A percentile compares a stretch with the other conserved stretches of the same genome.
These are phyloP conservation scores for Diaporthe vexans DNA, from an alignment of 2,329 filamentous ascomycete species.

Conservation along the genomic window DNA sequence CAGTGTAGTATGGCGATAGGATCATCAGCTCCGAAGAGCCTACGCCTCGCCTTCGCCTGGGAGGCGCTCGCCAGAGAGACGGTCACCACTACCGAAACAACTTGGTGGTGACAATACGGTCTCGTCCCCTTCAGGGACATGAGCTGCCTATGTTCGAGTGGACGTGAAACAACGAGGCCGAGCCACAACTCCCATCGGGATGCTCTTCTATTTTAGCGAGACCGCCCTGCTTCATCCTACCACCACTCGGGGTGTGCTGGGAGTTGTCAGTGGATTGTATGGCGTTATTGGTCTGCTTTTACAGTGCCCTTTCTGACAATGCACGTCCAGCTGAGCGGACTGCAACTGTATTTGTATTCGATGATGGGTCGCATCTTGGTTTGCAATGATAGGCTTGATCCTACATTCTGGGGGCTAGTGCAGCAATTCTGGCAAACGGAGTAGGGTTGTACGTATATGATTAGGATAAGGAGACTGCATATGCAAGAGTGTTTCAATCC, in stretches of 20 bases:
- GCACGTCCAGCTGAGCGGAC: background rate
- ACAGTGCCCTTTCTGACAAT: background rate
- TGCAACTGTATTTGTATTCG: conserved; percentile 16
- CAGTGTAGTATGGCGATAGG: conserved; percentile 47
- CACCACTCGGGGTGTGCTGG: background rate
- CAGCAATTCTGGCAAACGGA: background rate
- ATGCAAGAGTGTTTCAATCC: conserved; percentile 19
- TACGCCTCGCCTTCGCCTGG: conserved; percentile 38
- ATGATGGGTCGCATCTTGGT: conserved; percentile 1
- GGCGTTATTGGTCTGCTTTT: conserved; percentile 26
- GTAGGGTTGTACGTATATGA: conserved; percentile 23
- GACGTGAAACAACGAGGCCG: background rate
- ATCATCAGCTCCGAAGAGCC: conserved; percentile 41
- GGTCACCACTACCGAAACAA: background rate
- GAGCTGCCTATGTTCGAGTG: background rate
- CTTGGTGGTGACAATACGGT: background rate
- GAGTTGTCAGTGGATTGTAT: conserved; percentile 4
- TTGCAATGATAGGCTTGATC: conserved; percentile 7
- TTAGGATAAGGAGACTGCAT: conserved; percentile 33
- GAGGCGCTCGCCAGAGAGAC: conserved; percentile 8
- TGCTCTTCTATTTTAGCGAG: background rate
- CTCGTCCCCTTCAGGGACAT: no score
- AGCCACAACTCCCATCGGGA: background rate
- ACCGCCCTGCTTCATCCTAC: background rate
- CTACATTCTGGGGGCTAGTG: background rate